Base-by-base conservation (phyloP, 345 rosid species). In the Mallotus nudiflorus region DNA sequence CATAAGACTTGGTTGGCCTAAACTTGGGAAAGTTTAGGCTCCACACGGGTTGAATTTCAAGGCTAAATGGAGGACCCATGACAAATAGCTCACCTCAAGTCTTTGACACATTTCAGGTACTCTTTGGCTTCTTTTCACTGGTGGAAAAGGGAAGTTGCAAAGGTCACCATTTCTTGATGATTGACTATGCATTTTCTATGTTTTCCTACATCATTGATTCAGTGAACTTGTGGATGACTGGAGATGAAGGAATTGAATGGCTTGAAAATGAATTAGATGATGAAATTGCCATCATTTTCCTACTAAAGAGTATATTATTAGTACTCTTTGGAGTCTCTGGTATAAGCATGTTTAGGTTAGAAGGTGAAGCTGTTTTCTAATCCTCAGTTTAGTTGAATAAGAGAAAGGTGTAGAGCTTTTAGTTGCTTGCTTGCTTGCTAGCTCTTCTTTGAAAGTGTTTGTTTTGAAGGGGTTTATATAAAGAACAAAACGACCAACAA, bases 141-240 rank as follows among this genome's bases (percentile, higher is more conserved):
- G 22, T 68, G 71, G 70, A 84, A 87, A 61, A 88, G 73, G 31
- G 78, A 79, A 53, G 60, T 62, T 63, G 81, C 60, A 39, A 57
- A 73, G 56, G 82, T 66, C 67, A 55, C 46, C 96, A 92, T 80
- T 80, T 87, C 22, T 29, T 76, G 79, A 90, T 90, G 58, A 90
- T 65, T 27, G 81, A 14, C 69, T 82, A 85, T 0, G 94, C 84
- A 25, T 77, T 74, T 55, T 66, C 64, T 5, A 92, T 75, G 50
- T 67, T 83, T 54, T 87, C 85, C 53, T 84, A 86, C 77, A 81
- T 72, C 79, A 80, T 44, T 12, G 86, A 75, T 66, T 77, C 72
- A 22, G 96, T 80, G 68, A 77, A 51, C 18, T 69, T 22, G 64
- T 42, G 54, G 50, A 52, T 15, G 22, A 27, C 67, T 52, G 73